Conservation (phyloP, 1,139 yeast species). For the Debaryomyces nepalensis region DNA sequence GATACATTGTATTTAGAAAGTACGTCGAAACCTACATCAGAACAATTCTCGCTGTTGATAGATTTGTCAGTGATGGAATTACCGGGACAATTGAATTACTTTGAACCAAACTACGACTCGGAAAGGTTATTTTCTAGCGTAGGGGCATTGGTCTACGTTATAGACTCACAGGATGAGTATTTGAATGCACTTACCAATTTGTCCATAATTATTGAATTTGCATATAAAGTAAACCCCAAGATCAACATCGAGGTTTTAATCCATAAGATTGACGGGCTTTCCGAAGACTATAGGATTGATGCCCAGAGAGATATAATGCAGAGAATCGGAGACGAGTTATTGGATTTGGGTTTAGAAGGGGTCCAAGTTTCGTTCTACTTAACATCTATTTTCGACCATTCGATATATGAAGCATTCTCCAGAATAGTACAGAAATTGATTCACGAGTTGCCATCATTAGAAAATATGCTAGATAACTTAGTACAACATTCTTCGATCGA, state of each 20-base stretch:
- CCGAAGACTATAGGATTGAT: slow-evolving; percentile 91
- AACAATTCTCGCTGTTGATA: slow-evolving; percentile 75
- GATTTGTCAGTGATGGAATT: slow-evolving; percentile 93
- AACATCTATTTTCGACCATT: slow-evolving; percentile 93
- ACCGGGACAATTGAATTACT: slow-evolving; percentile 91
- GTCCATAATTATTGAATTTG: slow-evolving; percentile 87
- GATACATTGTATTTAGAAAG: slow-evolving; percentile 91
- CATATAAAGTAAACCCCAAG: slow-evolving; percentile 81
- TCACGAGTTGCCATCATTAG: slow-evolving; percentile 86
- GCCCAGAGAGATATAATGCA: slow-evolving; percentile 97
- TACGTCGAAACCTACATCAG: slow-evolving; percentile 86
- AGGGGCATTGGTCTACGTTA: slow-evolving; percentile 93
- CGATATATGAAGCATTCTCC: slow-evolving; percentile 93
- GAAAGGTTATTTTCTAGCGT: slow-evolving; percentile 78
- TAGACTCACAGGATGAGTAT: slow-evolving; percentile 95
- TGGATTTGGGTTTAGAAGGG: slow-evolving; percentile 88
- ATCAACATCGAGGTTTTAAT: slow-evolving; percentile 91
- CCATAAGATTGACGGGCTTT: slow-evolving; percentile 92
- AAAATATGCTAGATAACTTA: slow-evolving; percentile 83
- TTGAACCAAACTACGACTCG: slow-evolving; percentile 83
- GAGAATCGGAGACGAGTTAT: slow-evolving; percentile 88
- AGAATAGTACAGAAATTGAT: slow-evolving; percentile 89
- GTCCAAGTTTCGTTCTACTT: slow-evolving; percentile 89
- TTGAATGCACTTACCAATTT: slow-evolving; percentile 87
- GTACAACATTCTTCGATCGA: slow-evolving; percentile 91